These are phyloP conservation scores for Debaryomyces nepalensis DNA, from an alignment of 1,139 yeast species.

Conservation along the genomic window DNA sequence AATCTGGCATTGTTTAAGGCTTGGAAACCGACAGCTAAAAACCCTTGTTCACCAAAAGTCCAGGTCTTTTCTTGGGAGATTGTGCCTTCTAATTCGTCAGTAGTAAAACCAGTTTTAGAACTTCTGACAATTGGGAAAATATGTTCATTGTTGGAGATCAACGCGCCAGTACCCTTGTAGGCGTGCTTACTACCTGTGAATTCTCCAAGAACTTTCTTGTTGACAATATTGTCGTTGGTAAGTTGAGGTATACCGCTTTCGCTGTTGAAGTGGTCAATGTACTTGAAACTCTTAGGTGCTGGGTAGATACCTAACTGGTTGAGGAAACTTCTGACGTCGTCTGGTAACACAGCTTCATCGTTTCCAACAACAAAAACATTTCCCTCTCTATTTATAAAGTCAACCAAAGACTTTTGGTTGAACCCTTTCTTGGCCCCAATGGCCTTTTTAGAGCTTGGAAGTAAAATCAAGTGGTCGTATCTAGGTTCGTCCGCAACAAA, in stretches of 20 bases:
- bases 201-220: conserved; percentile 27
- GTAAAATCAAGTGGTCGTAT: conserved; percentile 40
- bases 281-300: conserved; percentile 72
- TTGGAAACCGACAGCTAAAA: conserved; percentile 80
- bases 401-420: conserved; percentile 38
- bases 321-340: conserved; percentile 67
- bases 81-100: conserved; percentile 41
- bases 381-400: conserved; percentile 70
- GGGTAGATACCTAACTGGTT: conserved; percentile 85
- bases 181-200: conserved; percentile 19
- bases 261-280: conserved; percentile 67
- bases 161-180: conserved; percentile 48
- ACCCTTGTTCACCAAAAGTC: conserved; percentile 85
- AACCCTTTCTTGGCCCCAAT: conserved; percentile 37
- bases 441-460: conserved; percentile 45
- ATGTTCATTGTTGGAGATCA: conserved; percentile 55
- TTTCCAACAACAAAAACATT: conserved; percentile 71
- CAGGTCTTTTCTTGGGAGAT: conserved; percentile 58
- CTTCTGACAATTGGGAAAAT: conserved; percentile 75
- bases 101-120: conserved; percentile 68
- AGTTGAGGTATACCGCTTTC: conserved; percentile 33
- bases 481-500: conserved; percentile 32
- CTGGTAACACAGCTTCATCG: conserved; percentile 52
- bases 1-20: conserved; percentile 79
- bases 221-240: conserved; percentile 29